Evolutionary conservation across 202 grass and related monocot genomes (phyloP), one percentile per base, ranked within the genome.

Genomic region (Dendrocalamus latiflorus): DNA sequence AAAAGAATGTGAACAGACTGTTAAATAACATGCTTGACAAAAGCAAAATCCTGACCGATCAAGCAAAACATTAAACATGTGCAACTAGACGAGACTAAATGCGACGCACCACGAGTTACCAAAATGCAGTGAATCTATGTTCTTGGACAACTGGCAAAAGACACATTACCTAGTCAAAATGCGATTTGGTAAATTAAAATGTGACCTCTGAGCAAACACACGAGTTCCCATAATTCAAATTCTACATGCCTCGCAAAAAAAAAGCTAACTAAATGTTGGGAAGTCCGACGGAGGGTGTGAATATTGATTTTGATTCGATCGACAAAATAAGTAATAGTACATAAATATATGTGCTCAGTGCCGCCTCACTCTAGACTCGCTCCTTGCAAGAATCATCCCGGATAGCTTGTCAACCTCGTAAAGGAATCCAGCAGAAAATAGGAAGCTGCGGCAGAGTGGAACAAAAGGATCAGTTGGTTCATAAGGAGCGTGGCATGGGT

Each of bases 401-500:
- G 81, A 96, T 75, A 96, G 88, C 67, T 94, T 99, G 84, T 94
- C 86, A 50, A 91, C 86, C 81, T 99, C 93, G 1, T 98, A 94
- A 7, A 96, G 83, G 69, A 96, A 68, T 30, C 83, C 91, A 14
- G 75, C 86, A 4, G 93, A 96, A 81, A 99, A 99, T 13, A 99
- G 69, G 68, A 99, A 96, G 83, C 97, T 99, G 93, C 80, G 67
- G 68, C 30, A 61, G 10, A 21, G 16, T 45, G 4, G 68, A 53
- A 14, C 37, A 68, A 81, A 67, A 45, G 0, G 21, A 55, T 74
- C 39, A 80, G 84, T 65, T 48, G 56, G 55, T 55, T 12, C 2
- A 15, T 4, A 24, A 2, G 11, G 30, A 22, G 5, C 49, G 14
- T 0, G 2, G 3, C 50, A 34, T 62, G n/a, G 24, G 15, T 12